phyloP scores from a whole-genome alignment of 192 early-diverging fungal genomes.

The Pilobolus umbonatus region DNA sequence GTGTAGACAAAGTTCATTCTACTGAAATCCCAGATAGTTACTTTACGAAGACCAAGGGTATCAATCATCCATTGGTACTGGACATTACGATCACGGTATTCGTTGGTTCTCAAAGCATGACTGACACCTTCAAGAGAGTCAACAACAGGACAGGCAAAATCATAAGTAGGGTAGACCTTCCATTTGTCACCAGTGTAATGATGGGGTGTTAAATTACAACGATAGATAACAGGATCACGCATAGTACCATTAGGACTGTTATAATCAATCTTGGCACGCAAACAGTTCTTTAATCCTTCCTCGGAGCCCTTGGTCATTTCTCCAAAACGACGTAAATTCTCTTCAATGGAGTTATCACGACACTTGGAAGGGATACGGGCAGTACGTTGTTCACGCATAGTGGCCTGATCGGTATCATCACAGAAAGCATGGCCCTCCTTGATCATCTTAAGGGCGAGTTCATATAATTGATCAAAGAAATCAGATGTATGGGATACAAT shows the following conservation, averaged over 20 bases:
- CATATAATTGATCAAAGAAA: conserved; percentile 83
- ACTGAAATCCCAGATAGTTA: conserved; percentile 93
- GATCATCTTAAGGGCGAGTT: conserved; percentile 82
- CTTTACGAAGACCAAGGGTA: conserved; percentile 77
- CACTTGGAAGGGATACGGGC: conserved; percentile 74
- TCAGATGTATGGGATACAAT: conserved; percentile 87
- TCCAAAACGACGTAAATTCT: conserved; percentile 86
- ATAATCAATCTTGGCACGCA: conserved; percentile 95
- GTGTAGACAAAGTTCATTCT: conserved; percentile 98
- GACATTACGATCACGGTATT: conserved; percentile 96
- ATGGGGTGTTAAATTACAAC: conserved; percentile 87
- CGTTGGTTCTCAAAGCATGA: conserved; percentile 94
- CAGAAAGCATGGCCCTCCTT: conserved; percentile 87
- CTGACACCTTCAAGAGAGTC: conserved; percentile 97
- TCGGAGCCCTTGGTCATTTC: conserved; percentile 89
- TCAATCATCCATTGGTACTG: conserved; percentile 97
- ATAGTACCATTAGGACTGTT: conserved; percentile 85
- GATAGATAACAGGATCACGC: conserved; percentile 96
- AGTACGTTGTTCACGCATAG: conserved; percentile 87
- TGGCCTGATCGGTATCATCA: conserved; percentile 82
- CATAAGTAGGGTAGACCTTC: conserved; percentile 99
- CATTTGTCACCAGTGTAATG: conserved; percentile 86
- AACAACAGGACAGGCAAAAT: conserved; percentile 97
- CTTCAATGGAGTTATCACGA: conserved; percentile 83
- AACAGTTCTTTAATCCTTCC: conserved; percentile 73